Evolutionary conservation across 2,329 filamentous ascomycete species (phyloP).

Genomic region (Cryphonectria naterciae): DNA sequence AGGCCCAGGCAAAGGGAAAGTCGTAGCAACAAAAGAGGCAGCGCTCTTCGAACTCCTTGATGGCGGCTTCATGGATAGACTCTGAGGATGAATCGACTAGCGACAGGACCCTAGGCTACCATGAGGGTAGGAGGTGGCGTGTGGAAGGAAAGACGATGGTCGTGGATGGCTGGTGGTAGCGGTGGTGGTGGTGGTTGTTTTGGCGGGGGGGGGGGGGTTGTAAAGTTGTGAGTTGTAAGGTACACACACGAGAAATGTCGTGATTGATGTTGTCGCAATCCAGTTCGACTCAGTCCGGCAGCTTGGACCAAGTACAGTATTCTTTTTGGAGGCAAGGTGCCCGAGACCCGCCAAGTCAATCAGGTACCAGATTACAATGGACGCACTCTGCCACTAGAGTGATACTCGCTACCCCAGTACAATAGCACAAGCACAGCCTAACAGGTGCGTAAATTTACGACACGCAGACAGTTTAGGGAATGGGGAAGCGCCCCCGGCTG

Average conservation of each 20-base stretch:
- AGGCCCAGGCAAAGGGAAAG: conserved; percentile 9
- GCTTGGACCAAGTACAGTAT: background rate
- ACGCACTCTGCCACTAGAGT: background rate
- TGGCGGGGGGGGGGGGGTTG: no score
- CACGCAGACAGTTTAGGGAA: background rate
- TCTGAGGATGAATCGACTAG: conserved; percentile 3
- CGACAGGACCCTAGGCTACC: conserved; percentile 3
- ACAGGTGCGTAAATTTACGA: background rate
- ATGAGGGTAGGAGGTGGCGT: background rate
- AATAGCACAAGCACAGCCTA: background rate
- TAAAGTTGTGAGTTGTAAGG: background rate
- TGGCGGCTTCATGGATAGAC: conserved; percentile 25
- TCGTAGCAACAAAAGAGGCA: conserved; percentile 21
- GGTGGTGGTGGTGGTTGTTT: background rate
- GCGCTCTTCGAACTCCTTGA: conserved; percentile 24
- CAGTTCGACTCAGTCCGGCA: background rate
- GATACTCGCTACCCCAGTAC: background rate
- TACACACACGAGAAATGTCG: background rate
- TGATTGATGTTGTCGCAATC: conserved; percentile 7
- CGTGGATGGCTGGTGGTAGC: background rate
- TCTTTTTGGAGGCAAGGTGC: background rate
- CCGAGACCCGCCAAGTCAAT: background rate
- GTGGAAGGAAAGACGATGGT: background rate
- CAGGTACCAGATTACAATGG: background rate
- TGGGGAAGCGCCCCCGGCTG: background rate